Evolutionary conservation across 345 rosid species (phyloP).

Genomic region (Citropsis articulata): DNA sequence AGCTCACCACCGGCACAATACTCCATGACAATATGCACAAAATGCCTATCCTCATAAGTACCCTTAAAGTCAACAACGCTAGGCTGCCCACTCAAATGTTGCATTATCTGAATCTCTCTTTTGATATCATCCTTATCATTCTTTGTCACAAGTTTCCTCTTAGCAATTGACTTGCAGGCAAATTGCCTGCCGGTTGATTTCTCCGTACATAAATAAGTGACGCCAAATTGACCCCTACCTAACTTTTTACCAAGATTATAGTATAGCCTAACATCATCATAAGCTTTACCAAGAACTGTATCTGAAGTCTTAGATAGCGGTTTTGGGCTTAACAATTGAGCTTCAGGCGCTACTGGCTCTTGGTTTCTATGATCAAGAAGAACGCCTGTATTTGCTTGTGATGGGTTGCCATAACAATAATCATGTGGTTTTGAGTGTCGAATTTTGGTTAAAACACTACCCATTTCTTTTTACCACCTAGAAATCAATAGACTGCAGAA

Average conservation of each 20-base stretch:
- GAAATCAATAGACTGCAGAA: no score
- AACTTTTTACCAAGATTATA: conserved; percentile 69
- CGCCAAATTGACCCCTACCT: conserved; percentile 94
- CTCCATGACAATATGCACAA: conserved; percentile 89
- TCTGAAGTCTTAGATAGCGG: conserved; percentile 28
- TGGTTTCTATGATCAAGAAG: no score
- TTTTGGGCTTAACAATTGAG: conserved; percentile 35
- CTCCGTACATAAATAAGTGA: conserved; percentile 75
- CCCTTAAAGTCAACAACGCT: conserved; percentile 86
- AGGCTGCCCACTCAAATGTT: conserved; percentile 93
- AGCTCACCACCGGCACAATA: conserved; percentile 93
- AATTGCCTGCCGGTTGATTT: conserved; percentile 56
- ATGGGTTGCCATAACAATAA: conserved; percentile 38
- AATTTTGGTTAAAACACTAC: conserved; percentile 7
- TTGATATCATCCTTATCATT: conserved; percentile 72
- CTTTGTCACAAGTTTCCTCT: conserved; percentile 63
- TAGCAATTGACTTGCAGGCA: conserved; percentile 88
- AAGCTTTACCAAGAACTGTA: conserved; percentile 70
- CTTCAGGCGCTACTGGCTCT: not conserved
- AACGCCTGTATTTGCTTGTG: conserved; percentile 22
- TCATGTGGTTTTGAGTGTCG: conserved; percentile 23
- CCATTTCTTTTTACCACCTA: no score
- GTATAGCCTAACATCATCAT: conserved; percentile 59
- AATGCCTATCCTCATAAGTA: conserved; percentile 78
- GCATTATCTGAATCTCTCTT: conserved; percentile 92